These are phyloP conservation scores for Eutrema yunnanense DNA, from an alignment of 345 rosid species.

Conservation along the genomic window DNA sequence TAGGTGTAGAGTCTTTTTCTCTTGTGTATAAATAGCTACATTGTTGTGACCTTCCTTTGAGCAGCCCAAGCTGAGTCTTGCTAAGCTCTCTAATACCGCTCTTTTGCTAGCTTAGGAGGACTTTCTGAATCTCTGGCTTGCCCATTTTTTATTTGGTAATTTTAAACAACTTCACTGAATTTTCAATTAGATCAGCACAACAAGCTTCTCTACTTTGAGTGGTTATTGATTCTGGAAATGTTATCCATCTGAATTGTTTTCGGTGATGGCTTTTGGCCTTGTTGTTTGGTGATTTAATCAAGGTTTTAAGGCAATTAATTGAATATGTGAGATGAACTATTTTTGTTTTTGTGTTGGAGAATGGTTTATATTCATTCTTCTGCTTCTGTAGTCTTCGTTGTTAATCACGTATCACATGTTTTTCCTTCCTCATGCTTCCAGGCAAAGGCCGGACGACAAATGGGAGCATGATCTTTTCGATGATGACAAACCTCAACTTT, in stretches of 20 bases:
- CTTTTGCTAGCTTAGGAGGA: not conserved
- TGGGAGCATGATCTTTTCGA: constrained; percentile 97
- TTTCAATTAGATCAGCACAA: not conserved
- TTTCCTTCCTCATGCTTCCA: constrained; percentile 36
- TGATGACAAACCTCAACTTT: constrained; percentile 41
- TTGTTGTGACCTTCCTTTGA: not conserved
- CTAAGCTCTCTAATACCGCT: not conserved
- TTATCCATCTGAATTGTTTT: not conserved
- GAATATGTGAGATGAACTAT: not conserved
- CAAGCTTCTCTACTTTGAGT: not conserved
- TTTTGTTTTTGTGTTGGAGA: not conserved
- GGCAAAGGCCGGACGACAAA: constrained; percentile 92
- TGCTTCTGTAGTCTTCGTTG: not conserved
- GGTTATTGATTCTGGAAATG: not conserved
- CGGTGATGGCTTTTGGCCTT: not conserved
- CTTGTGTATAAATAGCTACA: not conserved
- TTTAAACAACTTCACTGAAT: not conserved
- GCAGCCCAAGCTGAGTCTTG: not conserved
- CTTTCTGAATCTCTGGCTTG: not conserved
- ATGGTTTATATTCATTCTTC: not conserved
- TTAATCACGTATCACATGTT: not conserved
- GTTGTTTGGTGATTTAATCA: not conserved
- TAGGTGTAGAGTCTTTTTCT: not conserved
- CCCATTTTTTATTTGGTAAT: not conserved
- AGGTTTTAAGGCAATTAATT: not conserved